phyloP scores from a whole-genome alignment of 805 yeast species.

The Saturnispora bothae region DNA sequence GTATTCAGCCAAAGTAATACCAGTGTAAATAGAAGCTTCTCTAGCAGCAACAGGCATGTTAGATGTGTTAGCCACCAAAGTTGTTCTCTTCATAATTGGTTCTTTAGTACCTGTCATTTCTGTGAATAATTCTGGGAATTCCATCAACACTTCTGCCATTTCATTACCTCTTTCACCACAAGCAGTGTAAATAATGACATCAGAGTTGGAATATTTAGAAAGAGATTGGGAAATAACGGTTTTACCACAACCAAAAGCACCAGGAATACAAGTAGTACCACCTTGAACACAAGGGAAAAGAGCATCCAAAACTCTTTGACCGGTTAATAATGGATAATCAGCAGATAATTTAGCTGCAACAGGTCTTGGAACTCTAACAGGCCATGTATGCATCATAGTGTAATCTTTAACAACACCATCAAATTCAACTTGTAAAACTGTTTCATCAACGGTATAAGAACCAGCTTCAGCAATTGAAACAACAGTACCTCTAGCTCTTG shows the following conservation, averaged over 20 bases:
- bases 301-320: constrained; percentile 97
- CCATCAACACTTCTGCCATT: constrained; percentile 99
- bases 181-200: constrained; percentile 91
- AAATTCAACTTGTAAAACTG: constrained; percentile 86
- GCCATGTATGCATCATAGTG: constrained; percentile 98
- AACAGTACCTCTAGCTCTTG: constrained; percentile 97
- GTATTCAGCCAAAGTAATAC: constrained; percentile 97
- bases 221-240: constrained; percentile 38
- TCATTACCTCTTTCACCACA: constrained; percentile 96
- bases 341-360: constrained; percentile 91
- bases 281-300: constrained; percentile 99
- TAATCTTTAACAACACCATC: constrained; percentile 73
- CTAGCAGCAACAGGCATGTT: constrained; percentile 99
- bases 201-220: constrained; percentile 96
- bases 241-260: constrained; percentile 99
- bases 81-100: constrained; percentile 99
- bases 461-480: constrained; percentile 85
- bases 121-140: constrained; percentile 94
- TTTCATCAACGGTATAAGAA: constrained; percentile 82
- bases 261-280: constrained; percentile 99
- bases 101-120: constrained; percentile 89
- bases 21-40: constrained; percentile 98
- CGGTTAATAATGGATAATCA: constrained; percentile 90
- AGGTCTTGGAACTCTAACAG: constrained; percentile 98
- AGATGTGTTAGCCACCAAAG: constrained; percentile 96